A percentile compares a stretch with the other conserved stretches of the same genome.
phyloP scores from a whole-genome alignment of 331 rosid species.

The Cucumis variabilis region DNA sequence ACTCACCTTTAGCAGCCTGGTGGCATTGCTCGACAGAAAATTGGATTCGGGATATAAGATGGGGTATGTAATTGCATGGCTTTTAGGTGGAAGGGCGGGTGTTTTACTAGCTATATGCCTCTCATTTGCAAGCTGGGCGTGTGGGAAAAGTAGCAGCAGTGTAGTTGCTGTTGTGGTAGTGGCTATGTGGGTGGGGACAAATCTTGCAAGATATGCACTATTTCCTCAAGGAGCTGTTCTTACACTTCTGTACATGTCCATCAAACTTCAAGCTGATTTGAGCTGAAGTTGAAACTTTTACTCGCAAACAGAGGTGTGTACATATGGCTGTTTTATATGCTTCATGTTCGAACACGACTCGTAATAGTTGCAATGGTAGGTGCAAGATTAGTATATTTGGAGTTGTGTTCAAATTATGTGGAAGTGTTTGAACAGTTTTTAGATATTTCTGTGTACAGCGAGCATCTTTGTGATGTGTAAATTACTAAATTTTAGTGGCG shows the following conservation, averaged over 20 bases:
- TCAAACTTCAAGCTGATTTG: conserved; percentile 31
- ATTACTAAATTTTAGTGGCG: neutral
- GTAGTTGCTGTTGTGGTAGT: conserved; percentile 72
- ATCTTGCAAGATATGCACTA: conserved; percentile 74
- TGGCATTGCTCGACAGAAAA: conserved; percentile 75
- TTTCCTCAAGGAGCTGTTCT: conserved; percentile 93
- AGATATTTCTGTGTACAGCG: conserved; percentile 15
- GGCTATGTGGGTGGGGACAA: conserved; percentile 86
- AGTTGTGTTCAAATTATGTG: neutral
- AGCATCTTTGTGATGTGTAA: neutral
- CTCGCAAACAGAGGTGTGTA: neutral
- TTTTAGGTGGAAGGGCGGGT: conserved; percentile 86
- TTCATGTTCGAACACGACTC: neutral
- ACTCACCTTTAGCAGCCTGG: conserved; percentile 73
- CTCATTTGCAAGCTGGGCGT: conserved; percentile 90
- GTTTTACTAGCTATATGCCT: conserved; percentile 74
- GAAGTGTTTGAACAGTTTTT: neutral
- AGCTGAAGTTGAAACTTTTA: conserved; percentile 11
- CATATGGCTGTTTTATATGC: conserved; percentile 1
- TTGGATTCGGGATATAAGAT: conserved; percentile 75
- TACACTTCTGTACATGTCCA: conserved; percentile 89
- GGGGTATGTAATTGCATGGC: conserved; percentile 81
- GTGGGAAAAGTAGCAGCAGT: conserved; percentile 91
- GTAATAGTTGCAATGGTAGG: neutral
- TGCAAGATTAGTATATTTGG: neutral